Conservation (phyloP, 495 filamentous ascomycete genomes). For the Aspergillus ostianus region DNA sequence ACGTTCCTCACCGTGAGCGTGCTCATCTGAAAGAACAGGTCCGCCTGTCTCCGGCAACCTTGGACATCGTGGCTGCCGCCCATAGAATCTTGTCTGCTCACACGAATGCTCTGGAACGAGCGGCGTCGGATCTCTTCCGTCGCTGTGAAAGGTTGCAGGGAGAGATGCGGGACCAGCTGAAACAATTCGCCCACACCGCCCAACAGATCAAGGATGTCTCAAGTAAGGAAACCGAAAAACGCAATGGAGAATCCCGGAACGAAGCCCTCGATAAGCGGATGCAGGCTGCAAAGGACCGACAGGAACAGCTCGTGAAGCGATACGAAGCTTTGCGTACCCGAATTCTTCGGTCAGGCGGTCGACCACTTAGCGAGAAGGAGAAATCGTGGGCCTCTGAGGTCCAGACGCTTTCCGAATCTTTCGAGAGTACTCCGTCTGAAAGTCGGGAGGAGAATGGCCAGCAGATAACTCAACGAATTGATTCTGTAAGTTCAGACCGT, state of each 20-base stretch:
- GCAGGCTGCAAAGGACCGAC: slow-evolving; percentile 54
- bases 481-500: slow-evolving; percentile 36
- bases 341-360: slow-evolving; percentile 54
- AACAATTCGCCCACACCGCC: slow-evolving; percentile 63
- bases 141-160: slow-evolving; percentile 69
- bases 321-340: slow-evolving; percentile 65
- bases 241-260: slow-evolving; percentile 39
- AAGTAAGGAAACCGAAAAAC: slow-evolving; percentile 52
- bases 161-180: slow-evolving; percentile 71
- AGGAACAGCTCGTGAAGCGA: slow-evolving; percentile 56
- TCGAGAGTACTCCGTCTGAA: slow-evolving; percentile 24
- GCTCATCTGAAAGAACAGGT: slow-evolving; percentile 66
- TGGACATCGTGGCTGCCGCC: slow-evolving; percentile 71
- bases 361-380: slow-evolving; percentile 73
- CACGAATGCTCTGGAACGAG: slow-evolving; percentile 67
- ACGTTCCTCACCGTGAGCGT: slow-evolving; percentile 59
- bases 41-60: slow-evolving; percentile 68
- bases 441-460: slow-evolving; percentile 30
- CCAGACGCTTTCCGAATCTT: slow-evolving; percentile 40
- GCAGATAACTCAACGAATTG: slow-evolving; percentile 34
- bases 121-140: slow-evolving; percentile 79
- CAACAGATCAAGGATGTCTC: slow-evolving; percentile 63
- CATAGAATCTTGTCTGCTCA: slow-evolving; percentile 73
- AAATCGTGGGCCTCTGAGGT: slow-evolving; percentile 67
- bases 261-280: slow-evolving; percentile 60